Base-by-base conservation (phyloP, 352 stramenopile genomes). In the Paralagenidium karlingii region DNA sequence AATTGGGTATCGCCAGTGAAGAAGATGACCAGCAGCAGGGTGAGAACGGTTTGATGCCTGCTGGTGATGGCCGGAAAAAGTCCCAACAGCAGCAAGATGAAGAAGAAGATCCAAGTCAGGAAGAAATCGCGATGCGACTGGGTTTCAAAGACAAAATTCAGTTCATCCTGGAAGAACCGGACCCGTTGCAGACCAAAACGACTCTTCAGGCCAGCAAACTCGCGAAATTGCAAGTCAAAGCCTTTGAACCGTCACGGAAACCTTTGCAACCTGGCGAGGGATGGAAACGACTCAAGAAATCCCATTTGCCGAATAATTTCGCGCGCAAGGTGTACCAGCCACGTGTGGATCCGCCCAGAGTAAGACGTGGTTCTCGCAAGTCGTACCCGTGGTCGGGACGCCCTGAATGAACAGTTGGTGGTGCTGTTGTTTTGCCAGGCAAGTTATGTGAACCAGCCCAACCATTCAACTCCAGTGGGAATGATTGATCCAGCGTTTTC, bases 251-350 rank as follows among this genome's bases (percentile, higher is more conserved):
- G 2, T 43, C 29, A 27, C 54, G 38, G 10, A 22, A 26, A 11
- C 55, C 40, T 10, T 54, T 43, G 0, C 49, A 40, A 6, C 68
- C 53, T 2, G 70, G 70, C 5, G 63, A 83, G 47, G 75, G 70
- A 39, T 88, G 70, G 75, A 85, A 85, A 45, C 68, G 75, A 1
- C 58, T 88, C 2, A 78, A 82, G 43, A 51, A 49, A 0, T 63
- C 63, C 4, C 60, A 59, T 2, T 36, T 88, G 31, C 68, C 75
- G 0, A 53, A 44, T 7, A 67, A 66, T 40, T 88, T 88, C 41
- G 75, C 66, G 31, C 59, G 66, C 8, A 65, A 34, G 15, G 70
- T 82, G 42, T 84, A 84, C 31, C 41, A 31, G 5, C 32, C 57
- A 10, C 70, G 66, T 34, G 82, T 68, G 0, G 66, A 81, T n/a